Percentiles rank a stretch among this genome's conserved stretches.
phyloP scores from a whole-genome alignment of 306 rosid genomes.

The Lupinus albus region DNA sequence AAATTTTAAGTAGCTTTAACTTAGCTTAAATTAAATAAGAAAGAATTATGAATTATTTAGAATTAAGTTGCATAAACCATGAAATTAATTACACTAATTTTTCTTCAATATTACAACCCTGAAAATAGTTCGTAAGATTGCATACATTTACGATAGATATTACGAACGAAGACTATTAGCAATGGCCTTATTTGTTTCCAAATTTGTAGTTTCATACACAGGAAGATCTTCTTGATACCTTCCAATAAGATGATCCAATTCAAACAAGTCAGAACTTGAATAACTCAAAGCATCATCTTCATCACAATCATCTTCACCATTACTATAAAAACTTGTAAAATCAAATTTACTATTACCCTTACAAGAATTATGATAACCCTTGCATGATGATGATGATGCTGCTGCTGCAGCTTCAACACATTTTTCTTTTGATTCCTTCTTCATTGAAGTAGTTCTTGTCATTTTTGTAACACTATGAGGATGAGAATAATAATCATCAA shows the following conservation, averaged over 20 bases:
- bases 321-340: conserved; percentile 36
- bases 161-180: conserved; percentile 65
- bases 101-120: no score
- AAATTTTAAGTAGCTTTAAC: background rate
- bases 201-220: conserved; percentile 74
- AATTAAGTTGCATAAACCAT: conserved; percentile 13
- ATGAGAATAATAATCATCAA: conserved; percentile 61
- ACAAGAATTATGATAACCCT: conserved; percentile 4
- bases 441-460: conserved; percentile 32
- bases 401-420: background rate
- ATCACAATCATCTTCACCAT: conserved; percentile 37
- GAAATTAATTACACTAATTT: conserved; percentile 39
- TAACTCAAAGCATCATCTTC: conserved; percentile 52
- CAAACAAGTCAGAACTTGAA: conserved; percentile 81
- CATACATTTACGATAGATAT: no score
- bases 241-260: conserved; percentile 67
- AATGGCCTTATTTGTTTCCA: conserved; percentile 72
- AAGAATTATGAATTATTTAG: conserved; percentile 17
- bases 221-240: conserved; percentile 79
- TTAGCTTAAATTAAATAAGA: background rate
- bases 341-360: conserved; percentile 18
- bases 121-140: no score
- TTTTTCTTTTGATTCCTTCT: conserved; percentile 38
- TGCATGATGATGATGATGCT: background rate
- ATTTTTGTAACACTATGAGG: conserved; percentile 36